These are phyloP conservation scores for Calonectria pteridis DNA, from an alignment of 2,329 filamentous ascomycete genomes.

Conservation along the genomic window DNA sequence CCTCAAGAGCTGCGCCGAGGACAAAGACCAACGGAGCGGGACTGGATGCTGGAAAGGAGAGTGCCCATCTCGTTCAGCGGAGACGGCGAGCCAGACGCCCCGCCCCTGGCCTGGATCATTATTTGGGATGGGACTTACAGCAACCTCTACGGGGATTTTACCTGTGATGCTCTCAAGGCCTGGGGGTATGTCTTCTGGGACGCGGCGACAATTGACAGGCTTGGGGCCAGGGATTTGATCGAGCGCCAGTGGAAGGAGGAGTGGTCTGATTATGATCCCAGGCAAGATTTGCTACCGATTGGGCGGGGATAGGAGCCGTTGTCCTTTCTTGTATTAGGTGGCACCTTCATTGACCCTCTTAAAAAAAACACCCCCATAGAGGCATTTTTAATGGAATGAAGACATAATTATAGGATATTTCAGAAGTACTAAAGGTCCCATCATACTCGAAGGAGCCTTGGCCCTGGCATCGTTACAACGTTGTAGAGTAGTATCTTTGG, in stretches of 20 bases:
- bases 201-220: neutral
- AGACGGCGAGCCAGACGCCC: neutral
- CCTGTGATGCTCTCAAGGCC: neutral
- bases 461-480: too few species aligned
- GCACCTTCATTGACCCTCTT: too few species aligned
- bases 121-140: neutral
- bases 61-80: neutral
- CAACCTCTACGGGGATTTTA: neutral
- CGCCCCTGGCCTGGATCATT: neutral
- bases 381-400: too few species aligned
- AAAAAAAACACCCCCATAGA: too few species aligned
- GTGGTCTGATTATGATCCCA: neutral
- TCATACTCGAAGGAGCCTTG: too few species aligned
- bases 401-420: too few species aligned
- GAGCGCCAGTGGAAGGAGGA: neutral
- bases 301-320: neutral
- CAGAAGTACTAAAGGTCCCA: too few species aligned
- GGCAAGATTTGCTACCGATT: neutral
- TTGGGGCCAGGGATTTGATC: neutral
- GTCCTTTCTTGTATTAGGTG: too few species aligned
- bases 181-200: slow-evolving; percentile 1
- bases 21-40: neutral
- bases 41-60: neutral
- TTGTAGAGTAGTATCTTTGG: too few species aligned
- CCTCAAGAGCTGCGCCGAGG: neutral